phyloP scores from a whole-genome alignment of 164 flowering plant species.

The Tinospora cordifolia region DNA sequence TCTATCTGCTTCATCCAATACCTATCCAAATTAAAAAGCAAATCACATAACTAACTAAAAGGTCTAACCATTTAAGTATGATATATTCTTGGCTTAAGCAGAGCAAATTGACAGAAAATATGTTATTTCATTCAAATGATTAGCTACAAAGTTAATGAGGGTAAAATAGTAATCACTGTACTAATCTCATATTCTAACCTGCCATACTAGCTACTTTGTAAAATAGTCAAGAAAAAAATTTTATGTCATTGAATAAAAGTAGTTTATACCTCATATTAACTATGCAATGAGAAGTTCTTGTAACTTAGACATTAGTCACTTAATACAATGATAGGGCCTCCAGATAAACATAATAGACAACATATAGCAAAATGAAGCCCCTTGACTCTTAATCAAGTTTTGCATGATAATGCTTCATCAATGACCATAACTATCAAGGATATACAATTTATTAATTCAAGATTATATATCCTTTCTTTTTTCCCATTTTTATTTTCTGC shows the following conservation, averaged over 20 bases:
- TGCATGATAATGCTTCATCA: too few relatives aligned
- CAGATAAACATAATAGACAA: too few relatives aligned
- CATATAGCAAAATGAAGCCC: too few relatives aligned
- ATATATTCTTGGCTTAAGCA: not conserved
- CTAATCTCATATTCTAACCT: not conserved
- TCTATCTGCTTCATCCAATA: constrained; percentile 97
- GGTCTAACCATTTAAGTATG: not conserved
- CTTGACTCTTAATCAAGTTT: too few relatives aligned
- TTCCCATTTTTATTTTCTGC: too few relatives aligned
- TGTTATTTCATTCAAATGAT: too few relatives aligned
- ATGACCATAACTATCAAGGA: too few relatives aligned
- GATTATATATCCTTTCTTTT: not conserved
- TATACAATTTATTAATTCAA: not conserved
- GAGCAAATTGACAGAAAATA: not conserved
- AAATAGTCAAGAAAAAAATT: not conserved
- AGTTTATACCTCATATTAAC: not conserved
- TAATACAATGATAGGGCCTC: too few relatives aligned
- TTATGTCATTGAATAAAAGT: not conserved
- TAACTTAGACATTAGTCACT: not conserved
- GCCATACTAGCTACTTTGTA: not conserved
- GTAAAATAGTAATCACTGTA: not conserved
- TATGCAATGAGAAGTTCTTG: not conserved
- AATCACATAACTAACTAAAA: not conserved
- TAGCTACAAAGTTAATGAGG: not conserved
- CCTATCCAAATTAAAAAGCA: constrained; percentile 37